Percentiles rank a stretch among this genome's conserved stretches.
Conservation (phyloP, 768 basidiomycete species). For the Russula abietina region DNA sequence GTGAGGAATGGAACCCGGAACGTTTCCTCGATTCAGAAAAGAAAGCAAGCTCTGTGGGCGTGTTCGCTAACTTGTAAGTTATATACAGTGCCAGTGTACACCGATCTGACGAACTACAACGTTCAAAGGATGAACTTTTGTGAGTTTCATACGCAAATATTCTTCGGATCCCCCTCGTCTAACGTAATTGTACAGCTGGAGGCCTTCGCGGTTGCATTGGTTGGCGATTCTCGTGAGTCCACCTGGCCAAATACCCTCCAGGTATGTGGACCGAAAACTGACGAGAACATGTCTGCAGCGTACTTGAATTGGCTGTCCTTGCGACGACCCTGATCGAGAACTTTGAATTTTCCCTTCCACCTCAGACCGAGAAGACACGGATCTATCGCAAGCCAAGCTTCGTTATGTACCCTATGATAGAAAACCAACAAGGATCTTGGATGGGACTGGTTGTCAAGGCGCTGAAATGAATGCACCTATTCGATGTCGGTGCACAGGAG, state of each 20-base stretch:
- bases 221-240: conserved; percentile 22
- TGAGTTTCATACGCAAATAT: background rate
- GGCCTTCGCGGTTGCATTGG: conserved; percentile 22
- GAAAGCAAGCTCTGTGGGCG: conserved; percentile 17
- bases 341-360: conserved; percentile 21
- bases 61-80: conserved; percentile 24
- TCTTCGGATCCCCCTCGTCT: background rate
- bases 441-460: conserved; percentile 22
- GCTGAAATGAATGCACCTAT: conserved; percentile 7
- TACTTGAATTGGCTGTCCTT: conserved; percentile 18
- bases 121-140: conserved; percentile 22
- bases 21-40: conserved; percentile 22
- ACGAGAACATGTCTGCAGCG: conserved; percentile 1
- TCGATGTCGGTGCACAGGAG: background rate
- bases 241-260: background rate
- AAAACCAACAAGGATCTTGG: conserved; percentile 11
- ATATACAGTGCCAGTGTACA: too few species aligned
- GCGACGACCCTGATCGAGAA: conserved; percentile 17
- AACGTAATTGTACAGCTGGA: conserved; percentile 9
- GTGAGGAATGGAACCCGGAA: conserved; percentile 21
- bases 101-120: background rate
- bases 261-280: background rate
- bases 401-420: conserved; percentile 20
- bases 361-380: conserved; percentile 15
- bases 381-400: conserved; percentile 18